Evolutionary conservation across 768 basidiomycete species (phyloP).

Genomic region (Tulasnella sp.): DNA sequence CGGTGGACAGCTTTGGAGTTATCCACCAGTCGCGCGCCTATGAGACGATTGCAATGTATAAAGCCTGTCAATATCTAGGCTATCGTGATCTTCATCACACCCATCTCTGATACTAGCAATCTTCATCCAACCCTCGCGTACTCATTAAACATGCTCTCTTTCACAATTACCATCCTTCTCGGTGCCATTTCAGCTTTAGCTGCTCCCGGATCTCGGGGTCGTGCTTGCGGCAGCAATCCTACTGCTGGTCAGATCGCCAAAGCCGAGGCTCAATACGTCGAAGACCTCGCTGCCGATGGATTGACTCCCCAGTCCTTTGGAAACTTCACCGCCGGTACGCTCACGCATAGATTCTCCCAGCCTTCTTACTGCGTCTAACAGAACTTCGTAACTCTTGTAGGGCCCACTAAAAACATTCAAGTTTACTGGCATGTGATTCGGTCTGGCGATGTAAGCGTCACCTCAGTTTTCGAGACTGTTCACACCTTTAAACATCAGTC

Average conservation of each 20-base stretch:
- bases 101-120: background rate
- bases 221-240: constrained; percentile 13
- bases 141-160: background rate
- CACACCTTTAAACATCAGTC: background rate
- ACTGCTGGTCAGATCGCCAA: constrained; percentile 14
- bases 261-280: constrained; percentile 20
- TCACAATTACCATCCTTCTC: constrained; percentile 1
- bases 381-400: background rate
- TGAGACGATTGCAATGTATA: background rate
- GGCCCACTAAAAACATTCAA: background rate
- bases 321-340: background rate
- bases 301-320: background rate
- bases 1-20: background rate
- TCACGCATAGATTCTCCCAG: background rate
- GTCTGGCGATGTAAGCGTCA: constrained; percentile 4
- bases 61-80: background rate
- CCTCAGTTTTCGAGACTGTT: background rate
- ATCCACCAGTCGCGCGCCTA: background rate
- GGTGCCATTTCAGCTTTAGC: constrained; percentile 9
- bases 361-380: too few species aligned
- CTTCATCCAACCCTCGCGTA: background rate
- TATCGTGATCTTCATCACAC: background rate
- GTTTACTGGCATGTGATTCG: constrained; percentile 28
- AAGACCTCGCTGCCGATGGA: background rate
- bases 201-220: background rate